Conservation (phyloP, 768 basidiomycete genomes). For the Termitomyces sp. region DNA sequence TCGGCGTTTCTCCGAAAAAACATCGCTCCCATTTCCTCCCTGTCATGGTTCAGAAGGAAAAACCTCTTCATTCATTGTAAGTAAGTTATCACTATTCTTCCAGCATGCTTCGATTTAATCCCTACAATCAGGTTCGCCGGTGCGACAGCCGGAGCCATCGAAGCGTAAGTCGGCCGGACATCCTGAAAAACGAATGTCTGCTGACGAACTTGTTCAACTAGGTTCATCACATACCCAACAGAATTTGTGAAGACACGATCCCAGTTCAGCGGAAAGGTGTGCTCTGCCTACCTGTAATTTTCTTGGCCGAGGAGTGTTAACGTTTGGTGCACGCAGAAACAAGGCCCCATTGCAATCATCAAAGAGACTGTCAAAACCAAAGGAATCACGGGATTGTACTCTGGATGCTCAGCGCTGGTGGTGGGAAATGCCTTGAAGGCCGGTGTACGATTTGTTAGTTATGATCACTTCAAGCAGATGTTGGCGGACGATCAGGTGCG, state of each 20-base stretch:
- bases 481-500: slow-evolving; percentile 81
- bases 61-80: slow-evolving; percentile 77
- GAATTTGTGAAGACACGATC: slow-evolving; percentile 94
- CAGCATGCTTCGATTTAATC: neutral
- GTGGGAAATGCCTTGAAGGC: slow-evolving; percentile 93
- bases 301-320: neutral
- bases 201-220: slow-evolving; percentile 25
- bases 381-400: slow-evolving; percentile 86
- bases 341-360: slow-evolving; percentile 73
- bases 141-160: slow-evolving; percentile 86
- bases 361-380: slow-evolving; percentile 67
- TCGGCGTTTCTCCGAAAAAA: neutral
- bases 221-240: slow-evolving; percentile 83
- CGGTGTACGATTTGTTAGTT: slow-evolving; percentile 92
- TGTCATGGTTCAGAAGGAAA: slow-evolving; percentile 63
- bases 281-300: slow-evolving; percentile 18
- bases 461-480: slow-evolving; percentile 86
- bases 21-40: neutral
- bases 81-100: slow-evolving; percentile 7
- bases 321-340: slow-evolving; percentile 29
- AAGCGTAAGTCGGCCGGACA: slow-evolving; percentile 58
- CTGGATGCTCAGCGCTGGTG: slow-evolving; percentile 86
- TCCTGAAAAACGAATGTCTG: slow-evolving; percentile 32
- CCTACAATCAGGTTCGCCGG: slow-evolving; percentile 61
- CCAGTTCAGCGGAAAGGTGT: slow-evolving; percentile 79